A percentile compares a stretch with the other conserved stretches of the same genome.
Evolutionary conservation across 2,329 filamentous ascomycete species (phyloP).

Genomic region (Malbranchea zuffiana): DNA sequence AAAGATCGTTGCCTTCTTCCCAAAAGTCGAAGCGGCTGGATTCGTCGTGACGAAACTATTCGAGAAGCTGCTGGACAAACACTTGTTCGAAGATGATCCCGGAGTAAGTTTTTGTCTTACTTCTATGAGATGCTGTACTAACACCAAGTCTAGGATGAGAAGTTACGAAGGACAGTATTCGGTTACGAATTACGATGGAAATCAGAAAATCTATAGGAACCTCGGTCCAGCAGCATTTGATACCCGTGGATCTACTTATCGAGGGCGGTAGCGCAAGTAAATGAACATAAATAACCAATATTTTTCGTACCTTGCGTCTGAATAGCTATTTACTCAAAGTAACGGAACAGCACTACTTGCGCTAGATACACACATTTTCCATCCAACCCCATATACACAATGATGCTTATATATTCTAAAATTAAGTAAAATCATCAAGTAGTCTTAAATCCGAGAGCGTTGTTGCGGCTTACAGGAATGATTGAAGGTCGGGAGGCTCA

Average conservation of each 20-base stretch:
- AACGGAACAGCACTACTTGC: no score
- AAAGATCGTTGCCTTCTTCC: conserved; percentile 80
- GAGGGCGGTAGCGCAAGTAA: no score
- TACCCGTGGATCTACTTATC: no score
- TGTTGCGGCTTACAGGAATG: no score
- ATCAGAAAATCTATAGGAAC: conserved; percentile 21
- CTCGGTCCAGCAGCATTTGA: conserved; percentile 3
- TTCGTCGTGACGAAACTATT: conserved; percentile 69
- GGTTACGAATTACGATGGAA: conserved; percentile 63
- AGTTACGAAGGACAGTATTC: conserved; percentile 69
- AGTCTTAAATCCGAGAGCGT: no score
- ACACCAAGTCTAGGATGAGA: conserved; percentile 50
- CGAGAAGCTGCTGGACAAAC: conserved; percentile 70
- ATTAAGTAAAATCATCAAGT: no score
- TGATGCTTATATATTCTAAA: no score
- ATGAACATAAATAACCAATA: conserved; percentile 1
- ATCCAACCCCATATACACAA: no score
- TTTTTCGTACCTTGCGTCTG: no score
- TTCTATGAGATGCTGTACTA: neutral
- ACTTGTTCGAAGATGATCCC: conserved; percentile 80
- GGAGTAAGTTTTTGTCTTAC: conserved; percentile 43
- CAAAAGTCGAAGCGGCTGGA: conserved; percentile 57
- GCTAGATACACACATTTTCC: no score
- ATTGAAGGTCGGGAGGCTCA: no score
- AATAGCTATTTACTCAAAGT: no score